These are phyloP conservation scores for Sclerotinia nivalis DNA, from an alignment of 2,329 filamentous ascomycete genomes.

Conservation along the genomic window DNA sequence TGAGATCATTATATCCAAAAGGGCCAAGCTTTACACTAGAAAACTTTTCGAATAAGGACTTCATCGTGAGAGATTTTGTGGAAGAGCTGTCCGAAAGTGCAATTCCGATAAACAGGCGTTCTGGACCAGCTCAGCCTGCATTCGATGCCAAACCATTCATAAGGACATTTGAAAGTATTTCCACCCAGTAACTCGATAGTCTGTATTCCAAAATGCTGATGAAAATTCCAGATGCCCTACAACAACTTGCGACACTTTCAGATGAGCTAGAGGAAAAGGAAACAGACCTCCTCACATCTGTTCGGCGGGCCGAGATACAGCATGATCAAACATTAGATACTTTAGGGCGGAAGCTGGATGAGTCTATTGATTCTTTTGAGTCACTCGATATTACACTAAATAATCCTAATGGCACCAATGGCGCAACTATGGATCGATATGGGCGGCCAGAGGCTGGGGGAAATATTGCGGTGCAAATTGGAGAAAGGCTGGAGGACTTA, in stretches of 20 bases:
- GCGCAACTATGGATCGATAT: constrained; percentile 48
- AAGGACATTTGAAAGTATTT: constrained; percentile 80
- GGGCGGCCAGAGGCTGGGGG: constrained; percentile 63
- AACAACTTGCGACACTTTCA: constrained; percentile 67
- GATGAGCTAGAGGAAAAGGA: constrained; percentile 88
- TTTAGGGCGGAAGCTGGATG: constrained; percentile 83
- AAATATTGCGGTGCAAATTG: constrained; percentile 91
- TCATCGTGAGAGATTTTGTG: constrained; percentile 97
- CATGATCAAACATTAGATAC: constrained; percentile 90
- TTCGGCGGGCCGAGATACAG: constrained; percentile 86
- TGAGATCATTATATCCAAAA: constrained; percentile 65
- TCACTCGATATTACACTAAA: constrained; percentile 82
- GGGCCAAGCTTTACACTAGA: constrained; percentile 84
- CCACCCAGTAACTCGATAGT: not conserved
- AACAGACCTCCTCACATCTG: constrained; percentile 85
- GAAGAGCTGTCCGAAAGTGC: constrained; percentile 87
- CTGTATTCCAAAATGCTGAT: constrained; percentile 35
- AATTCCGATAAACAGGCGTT: constrained; percentile 76
- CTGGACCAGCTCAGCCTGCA: constrained; percentile 60
- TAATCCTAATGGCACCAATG: constrained; percentile 50
- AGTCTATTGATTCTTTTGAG: constrained; percentile 90
- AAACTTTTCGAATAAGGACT: constrained; percentile 86
- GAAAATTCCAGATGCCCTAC: constrained; percentile 55
- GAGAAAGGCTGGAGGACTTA: constrained; percentile 88
- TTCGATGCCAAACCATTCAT: constrained; percentile 98